Evolutionary conservation across 1,284 basidiomycete genomes (phyloP), one percentile per base, ranked within the genome.

Genomic region (Phlebopus sp.): DNA sequence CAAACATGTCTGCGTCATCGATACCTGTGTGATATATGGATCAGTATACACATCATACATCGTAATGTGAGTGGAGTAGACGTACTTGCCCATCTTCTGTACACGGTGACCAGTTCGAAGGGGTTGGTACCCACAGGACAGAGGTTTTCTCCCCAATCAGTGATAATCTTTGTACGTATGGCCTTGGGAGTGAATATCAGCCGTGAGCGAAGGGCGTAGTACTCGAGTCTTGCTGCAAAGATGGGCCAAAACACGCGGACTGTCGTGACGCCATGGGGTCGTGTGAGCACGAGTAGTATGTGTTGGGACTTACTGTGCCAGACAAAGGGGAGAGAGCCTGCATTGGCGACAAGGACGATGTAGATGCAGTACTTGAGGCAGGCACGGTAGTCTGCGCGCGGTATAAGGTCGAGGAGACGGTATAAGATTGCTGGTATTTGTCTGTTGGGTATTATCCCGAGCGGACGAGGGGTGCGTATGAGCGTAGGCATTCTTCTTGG

Each of bases 1-100:
- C 81, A 82, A 65, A 62, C 37, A 56, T 18, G 46, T 90, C 88
- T 42, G 75, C 75, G 43, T 90, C 86, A 55, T 89, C 86, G 8
- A 81, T 61, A 49, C 74, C 86, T 84, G 44, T 27, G 14, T 10
- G 25, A 17, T n/a, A 15, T 23, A 18, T 38, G 14, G 47, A 31
- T 29, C 49, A 19, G 6, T 40, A 40, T 47, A 27, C 15, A 34
- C 6, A 14, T 30, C 4, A 40, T 4, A 43, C 37, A 14, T 14
- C 36, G 36, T 31, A 8, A n/a, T n/a, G n/a, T n/a, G n/a, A n/a
- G n/a, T n/a, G 27, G 25, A 6, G 2, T 31, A 19, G 11, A 76
- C 81, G 57, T 53, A 84, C 86, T 76, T 14, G 82, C 79, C 74
- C 80, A 79, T 1, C 71, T 66, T 18, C 63, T 69, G 50, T 75